phyloP scores from a whole-genome alignment of 2,329 filamentous ascomycete species.

The Aspergillus fumigatus region DNA sequence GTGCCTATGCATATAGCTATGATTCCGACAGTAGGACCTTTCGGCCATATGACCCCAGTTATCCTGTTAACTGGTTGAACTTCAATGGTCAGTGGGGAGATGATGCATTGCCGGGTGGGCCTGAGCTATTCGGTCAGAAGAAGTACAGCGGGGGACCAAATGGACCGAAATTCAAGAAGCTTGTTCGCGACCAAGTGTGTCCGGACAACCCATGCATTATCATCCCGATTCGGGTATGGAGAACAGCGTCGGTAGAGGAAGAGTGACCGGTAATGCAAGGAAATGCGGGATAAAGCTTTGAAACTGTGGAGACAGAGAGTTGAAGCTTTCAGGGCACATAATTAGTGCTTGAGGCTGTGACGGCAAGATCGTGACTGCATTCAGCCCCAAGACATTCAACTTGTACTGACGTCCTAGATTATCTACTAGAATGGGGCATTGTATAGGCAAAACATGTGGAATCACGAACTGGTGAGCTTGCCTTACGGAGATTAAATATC shows the following conservation, averaged over 20 bases:
- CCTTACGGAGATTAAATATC: too few species aligned
- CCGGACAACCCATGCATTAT: conserved; percentile 47
- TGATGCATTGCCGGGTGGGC: conserved; percentile 50
- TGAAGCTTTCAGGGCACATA: neutral
- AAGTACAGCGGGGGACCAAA: conserved; percentile 57
- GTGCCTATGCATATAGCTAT: conserved; percentile 55
- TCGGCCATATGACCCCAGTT: conserved; percentile 41
- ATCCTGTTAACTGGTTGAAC: conserved; percentile 52
- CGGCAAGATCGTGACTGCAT: neutral
- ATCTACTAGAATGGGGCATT: too few species aligned
- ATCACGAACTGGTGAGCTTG: too few species aligned
- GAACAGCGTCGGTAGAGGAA: conserved; percentile 3
- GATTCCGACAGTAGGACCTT: conserved; percentile 41
- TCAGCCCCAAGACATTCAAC: neutral
- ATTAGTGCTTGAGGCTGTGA: neutral
- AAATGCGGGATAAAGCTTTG: neutral
- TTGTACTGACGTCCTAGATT: too few species aligned
- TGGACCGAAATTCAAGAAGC: conserved; percentile 56
- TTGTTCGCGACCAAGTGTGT: conserved; percentile 55
- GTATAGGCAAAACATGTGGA: too few species aligned
- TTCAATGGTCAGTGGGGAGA: conserved; percentile 62
- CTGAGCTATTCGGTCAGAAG: conserved; percentile 50
- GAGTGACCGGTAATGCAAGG: neutral
- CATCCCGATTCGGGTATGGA: conserved; percentile 32
- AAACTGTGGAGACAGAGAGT: neutral